These are phyloP conservation scores for Globisporangium nodosum DNA, from an alignment of 352 stramenopile genomes.

Conservation along the genomic window DNA sequence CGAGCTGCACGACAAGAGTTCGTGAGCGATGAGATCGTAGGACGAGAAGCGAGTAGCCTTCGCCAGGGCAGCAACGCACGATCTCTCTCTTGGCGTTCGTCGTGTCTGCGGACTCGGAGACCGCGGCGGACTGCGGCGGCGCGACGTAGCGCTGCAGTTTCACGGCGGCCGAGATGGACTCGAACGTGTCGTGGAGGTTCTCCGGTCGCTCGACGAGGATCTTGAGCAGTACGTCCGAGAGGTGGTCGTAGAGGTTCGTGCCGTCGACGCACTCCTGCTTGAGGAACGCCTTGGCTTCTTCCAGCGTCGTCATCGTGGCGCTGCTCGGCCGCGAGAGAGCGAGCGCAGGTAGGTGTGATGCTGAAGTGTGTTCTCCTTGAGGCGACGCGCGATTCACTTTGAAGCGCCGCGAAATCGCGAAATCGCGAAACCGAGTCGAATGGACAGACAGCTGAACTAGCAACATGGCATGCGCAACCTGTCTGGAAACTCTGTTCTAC, in stretches of 20 bases:
- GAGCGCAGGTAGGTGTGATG: too few relatives aligned
- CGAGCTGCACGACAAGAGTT: conserved; percentile 23
- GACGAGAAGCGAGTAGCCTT: background rate
- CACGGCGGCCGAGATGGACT: conserved; percentile 80
- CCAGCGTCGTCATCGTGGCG: conserved; percentile 58
- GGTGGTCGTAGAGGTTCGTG: conserved; percentile 82
- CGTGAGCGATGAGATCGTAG: background rate
- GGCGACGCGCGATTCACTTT: too few relatives aligned
- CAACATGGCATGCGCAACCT: too few relatives aligned
- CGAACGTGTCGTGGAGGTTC: conserved; percentile 82
- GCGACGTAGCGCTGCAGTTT: conserved; percentile 72
- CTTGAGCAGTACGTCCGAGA: conserved; percentile 84
- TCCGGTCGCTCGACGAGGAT: conserved; percentile 81
- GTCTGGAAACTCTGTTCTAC: too few relatives aligned
- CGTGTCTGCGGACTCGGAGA: conserved; percentile 21
- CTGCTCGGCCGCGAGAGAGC: too few relatives aligned
- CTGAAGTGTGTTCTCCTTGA: too few relatives aligned
- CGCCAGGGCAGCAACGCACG: conserved; percentile 21
- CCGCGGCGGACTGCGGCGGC: conserved; percentile 24
- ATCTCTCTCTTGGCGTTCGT: conserved; percentile 39
- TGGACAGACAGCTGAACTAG: too few relatives aligned
- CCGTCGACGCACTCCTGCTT: conserved; percentile 71
- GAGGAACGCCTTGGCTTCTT: conserved; percentile 87
- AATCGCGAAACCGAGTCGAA: too few relatives aligned
- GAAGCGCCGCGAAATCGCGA: too few relatives aligned